Conservation (phyloP, 208 protist genomes). For the Acanthamoeba sp. region DNA sequence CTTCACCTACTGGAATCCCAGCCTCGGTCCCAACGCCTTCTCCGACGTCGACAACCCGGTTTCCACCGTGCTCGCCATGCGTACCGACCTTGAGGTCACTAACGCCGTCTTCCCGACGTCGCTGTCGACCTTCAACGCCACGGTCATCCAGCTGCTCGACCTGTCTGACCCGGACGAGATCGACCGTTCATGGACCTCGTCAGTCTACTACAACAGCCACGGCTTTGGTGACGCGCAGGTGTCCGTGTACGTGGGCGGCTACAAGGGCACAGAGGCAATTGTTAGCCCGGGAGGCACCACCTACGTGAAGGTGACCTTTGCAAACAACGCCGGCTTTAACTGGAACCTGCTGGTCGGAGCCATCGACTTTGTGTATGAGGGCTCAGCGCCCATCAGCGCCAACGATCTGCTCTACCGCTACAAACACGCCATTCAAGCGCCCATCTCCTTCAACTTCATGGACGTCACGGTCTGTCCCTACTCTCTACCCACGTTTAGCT, state of each 20-base stretch:
- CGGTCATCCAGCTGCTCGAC: slow-evolving; percentile 71
- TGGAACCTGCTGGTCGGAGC: slow-evolving; percentile 71
- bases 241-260: slow-evolving; percentile 76
- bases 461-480: slow-evolving; percentile 47
- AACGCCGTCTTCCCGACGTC: slow-evolving; percentile 63
- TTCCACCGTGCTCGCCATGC: slow-evolving; percentile 51
- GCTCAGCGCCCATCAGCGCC: slow-evolving; percentile 61
- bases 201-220: slow-evolving; percentile 75
- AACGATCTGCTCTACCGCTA: slow-evolving; percentile 66
- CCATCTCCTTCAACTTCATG: slow-evolving; percentile 79
- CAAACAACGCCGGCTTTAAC: slow-evolving; percentile 74
- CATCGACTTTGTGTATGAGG: slow-evolving; percentile 71
- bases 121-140: slow-evolving; percentile 75
- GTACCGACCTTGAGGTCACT: slow-evolving; percentile 57
- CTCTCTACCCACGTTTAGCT: not conserved
- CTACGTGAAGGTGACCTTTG: slow-evolving; percentile 60
- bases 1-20: slow-evolving; percentile 80
- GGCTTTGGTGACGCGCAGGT: slow-evolving; percentile 78
- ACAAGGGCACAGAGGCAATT: slow-evolving; percentile 66
- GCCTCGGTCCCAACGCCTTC: slow-evolving; percentile 76
- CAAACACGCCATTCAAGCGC: slow-evolving; percentile 72
- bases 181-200: slow-evolving; percentile 45
- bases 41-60: slow-evolving; percentile 74
- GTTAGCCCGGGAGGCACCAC: slow-evolving; percentile 62
- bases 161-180: slow-evolving; percentile 67